Evolutionary conservation across 1,139 yeast genomes (phyloP), one percentile per base, ranked within the genome.

Genomic region (Candida glucosophila): DNA sequence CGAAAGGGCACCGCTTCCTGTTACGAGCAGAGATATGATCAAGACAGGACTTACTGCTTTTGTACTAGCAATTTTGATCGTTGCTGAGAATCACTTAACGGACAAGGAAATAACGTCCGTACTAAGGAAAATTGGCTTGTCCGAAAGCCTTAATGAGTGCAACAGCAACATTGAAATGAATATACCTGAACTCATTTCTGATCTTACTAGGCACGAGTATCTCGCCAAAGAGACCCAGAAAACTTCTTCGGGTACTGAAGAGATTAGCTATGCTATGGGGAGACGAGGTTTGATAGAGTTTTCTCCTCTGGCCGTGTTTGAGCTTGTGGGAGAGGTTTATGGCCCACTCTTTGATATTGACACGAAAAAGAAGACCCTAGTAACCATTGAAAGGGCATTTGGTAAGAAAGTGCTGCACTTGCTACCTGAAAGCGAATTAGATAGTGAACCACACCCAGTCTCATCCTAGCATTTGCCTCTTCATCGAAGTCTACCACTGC

Each of bases 241-340:
- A 14, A 41, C 40, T 3, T 20, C 30, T 5, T 23, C 38, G 5
- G 38, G 33, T 15, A 31, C 42, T 11, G 48, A 41, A 11, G 40
- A 37, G 10, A 30, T 35, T 6, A 50, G 46, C 23, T 61, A 53
- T 35, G 36, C 44, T 3, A 35, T 64, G 19, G 69, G 69, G 1
- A 39, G 47, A 22, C 37, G 65, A 18, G 47, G 61, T 3, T 29
- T 54, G 14, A 43, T 45, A 19, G 70, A 64, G 36, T 56, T 60
- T 28, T 37, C 43, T 4, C 60, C 67, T 1, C 31, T 37, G 5
- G 35, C 52, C 12, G 49, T 61, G 25, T 49, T 43, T 28, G 45
- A 42, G 22, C 44, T 47, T 24, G 34, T 60, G 8, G 40, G 41
- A 22, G 41, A 35, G 2, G 33, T 61, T 7, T 59, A 52, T 33